A percentile compares a stretch with the other conserved stretches of the same genome.
Evolutionary conservation across 257 asterid genomes (phyloP).

Genomic region (Solanum pennellii): DNA sequence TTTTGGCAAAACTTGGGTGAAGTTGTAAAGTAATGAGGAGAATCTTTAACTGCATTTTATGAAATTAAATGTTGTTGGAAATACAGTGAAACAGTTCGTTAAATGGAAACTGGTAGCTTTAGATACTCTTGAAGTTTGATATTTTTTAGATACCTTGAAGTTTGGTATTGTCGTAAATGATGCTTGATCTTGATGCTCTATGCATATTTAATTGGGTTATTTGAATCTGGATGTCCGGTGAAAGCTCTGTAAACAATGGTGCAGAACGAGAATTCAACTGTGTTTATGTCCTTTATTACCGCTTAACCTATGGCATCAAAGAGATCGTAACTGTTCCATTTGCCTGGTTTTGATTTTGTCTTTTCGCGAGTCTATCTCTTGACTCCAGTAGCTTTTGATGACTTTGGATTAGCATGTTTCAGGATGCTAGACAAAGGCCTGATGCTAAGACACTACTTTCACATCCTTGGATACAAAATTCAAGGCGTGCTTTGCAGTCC

Average conservation of each 20-base stretch:
- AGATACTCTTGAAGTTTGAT: background rate
- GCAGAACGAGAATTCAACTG: background rate
- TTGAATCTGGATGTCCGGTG: background rate
- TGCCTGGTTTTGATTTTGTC: background rate
- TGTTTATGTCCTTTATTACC: background rate
- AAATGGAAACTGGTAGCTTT: background rate
- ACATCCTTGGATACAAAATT: slow-evolving; percentile 97
- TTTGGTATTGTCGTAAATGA: background rate
- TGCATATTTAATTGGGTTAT: background rate
- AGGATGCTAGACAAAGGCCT: slow-evolving; percentile 99
- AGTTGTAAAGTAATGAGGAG: background rate
- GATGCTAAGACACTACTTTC: slow-evolving; percentile 93
- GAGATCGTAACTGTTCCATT: background rate
- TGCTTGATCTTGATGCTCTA: background rate
- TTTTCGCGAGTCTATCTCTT: background rate
- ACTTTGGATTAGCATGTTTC: slow-evolving; percentile 22
- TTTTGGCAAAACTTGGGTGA: background rate
- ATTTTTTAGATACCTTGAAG: background rate
- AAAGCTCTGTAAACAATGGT: background rate
- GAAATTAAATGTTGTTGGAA: background rate
- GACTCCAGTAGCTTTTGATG: background rate
- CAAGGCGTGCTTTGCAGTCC: slow-evolving; percentile 86
- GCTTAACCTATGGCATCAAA: background rate
- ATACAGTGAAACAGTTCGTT: background rate
- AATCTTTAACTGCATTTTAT: background rate